Evolutionary conservation across 163 green algal species (phyloP).

Genomic region (Scenedesmus sp.): DNA sequence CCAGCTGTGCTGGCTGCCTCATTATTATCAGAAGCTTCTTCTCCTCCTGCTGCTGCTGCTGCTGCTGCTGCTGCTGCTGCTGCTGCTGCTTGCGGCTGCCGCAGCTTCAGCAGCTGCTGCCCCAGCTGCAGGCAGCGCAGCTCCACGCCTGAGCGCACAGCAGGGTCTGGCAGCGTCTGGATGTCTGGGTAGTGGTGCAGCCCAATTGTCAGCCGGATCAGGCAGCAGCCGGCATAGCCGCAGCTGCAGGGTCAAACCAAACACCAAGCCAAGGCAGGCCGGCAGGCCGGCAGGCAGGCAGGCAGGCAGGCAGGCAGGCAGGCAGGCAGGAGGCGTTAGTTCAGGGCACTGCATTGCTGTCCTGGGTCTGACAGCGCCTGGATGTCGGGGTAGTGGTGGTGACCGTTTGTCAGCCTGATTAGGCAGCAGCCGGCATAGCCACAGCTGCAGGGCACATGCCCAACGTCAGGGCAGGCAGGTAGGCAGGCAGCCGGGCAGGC

Average conservation of each 20-base stretch:
- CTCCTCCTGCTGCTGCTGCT: constrained; percentile 4
- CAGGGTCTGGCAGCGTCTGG: constrained; percentile 13
- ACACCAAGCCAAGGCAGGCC: not conserved
- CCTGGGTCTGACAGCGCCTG: constrained; percentile 19
- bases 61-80: not conserved
- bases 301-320: not conserved
- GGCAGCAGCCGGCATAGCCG: constrained; percentile 53
- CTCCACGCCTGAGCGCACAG: not conserved
- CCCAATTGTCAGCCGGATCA: constrained; percentile 58
- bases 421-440: constrained; percentile 56
- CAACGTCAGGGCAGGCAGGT: no score
- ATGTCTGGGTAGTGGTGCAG: constrained; percentile 62
- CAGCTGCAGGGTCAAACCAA: constrained; percentile 7
- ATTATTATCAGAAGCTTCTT: not conserved
- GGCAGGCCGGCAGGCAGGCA: not conserved
- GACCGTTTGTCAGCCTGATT: constrained; percentile 56
- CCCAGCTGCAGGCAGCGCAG: constrained; percentile 35
- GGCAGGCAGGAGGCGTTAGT: not conserved
- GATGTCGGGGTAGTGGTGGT: constrained; percentile 61
- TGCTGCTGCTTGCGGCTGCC: not conserved
- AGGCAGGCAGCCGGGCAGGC: not conserved
- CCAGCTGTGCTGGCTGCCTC: not conserved
- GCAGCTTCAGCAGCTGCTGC: constrained; percentile 26
- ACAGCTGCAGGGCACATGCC: constrained; percentile 19
- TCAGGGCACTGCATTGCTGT: no score